phyloP scores from a whole-genome alignment of 257 asterid genomes.

The Lavandula angustifolia region DNA sequence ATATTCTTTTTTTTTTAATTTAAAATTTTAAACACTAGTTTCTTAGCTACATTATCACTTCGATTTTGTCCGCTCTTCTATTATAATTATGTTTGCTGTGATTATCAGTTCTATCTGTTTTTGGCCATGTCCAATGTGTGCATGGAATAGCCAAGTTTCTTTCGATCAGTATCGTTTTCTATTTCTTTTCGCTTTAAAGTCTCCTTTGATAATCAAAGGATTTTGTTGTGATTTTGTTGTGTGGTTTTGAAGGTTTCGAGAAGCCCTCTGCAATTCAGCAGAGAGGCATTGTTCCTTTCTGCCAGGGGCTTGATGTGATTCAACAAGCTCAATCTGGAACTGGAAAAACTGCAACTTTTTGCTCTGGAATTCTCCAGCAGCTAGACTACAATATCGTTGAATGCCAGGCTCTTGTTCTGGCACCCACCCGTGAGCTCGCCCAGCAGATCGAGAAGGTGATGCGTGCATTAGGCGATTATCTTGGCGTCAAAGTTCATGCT shows the following conservation, averaged over 20 bases:
- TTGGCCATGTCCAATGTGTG: not conserved
- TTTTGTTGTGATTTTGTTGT: not conserved
- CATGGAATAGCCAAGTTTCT: not conserved
- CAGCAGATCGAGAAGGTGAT: slow-evolving; percentile 71
- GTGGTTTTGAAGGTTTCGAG: slow-evolving; percentile 51
- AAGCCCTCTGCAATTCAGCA: slow-evolving; percentile 74
- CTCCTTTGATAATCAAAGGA: not conserved
- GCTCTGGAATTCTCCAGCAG: slow-evolving; percentile 70
- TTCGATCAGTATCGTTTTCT: not conserved
- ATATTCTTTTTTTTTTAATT: not conserved
- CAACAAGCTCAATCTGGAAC: slow-evolving; percentile 73
- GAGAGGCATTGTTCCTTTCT: slow-evolving; percentile 65
- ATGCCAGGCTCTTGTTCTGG: slow-evolving; percentile 70
- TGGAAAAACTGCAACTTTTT: slow-evolving; percentile 66
- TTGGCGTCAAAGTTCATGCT: slow-evolving; percentile 66
- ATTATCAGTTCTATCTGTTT: not conserved
- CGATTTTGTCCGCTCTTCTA: not conserved
- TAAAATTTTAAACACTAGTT: too few relatives aligned
- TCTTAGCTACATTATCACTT: not conserved
- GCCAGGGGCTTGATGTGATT: slow-evolving; percentile 61
- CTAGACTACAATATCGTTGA: slow-evolving; percentile 55
- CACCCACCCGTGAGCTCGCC: slow-evolving; percentile 68
- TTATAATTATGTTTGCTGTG: not conserved
- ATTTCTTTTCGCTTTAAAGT: not conserved
- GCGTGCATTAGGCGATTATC: slow-evolving; percentile 68